Conservation (phyloP, 2,329 filamentous ascomycete species). For the Lasiodiplodia hormozganensis region DNA sequence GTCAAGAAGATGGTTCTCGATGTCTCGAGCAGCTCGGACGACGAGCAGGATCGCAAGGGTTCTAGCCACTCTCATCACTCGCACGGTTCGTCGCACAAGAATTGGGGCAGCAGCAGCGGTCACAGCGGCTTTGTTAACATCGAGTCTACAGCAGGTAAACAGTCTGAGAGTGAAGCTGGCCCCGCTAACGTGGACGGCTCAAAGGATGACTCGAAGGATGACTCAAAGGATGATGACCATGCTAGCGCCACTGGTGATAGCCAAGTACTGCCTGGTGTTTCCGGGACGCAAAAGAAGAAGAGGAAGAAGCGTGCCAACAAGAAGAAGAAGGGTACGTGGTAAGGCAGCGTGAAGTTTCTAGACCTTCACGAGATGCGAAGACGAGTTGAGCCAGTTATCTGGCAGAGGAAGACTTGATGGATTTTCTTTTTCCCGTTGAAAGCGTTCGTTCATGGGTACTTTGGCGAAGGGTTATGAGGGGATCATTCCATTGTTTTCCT, state of each 20-base stretch:
- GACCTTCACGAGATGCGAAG: not conserved
- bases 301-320: slow-evolving; percentile 46
- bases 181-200: slow-evolving; percentile 34
- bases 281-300: slow-evolving; percentile 36
- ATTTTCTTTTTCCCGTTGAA: slow-evolving; percentile 8
- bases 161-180: slow-evolving; percentile 35
- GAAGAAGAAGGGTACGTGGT: slow-evolving; percentile 41
- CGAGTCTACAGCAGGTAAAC: not conserved
- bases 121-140: slow-evolving; percentile 19
- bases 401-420: not conserved
- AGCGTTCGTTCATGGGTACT: slow-evolving; percentile 12
- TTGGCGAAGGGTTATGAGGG: slow-evolving; percentile 3
- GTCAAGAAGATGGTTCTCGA: slow-evolving; percentile 79
- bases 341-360: slow-evolving; percentile 27
- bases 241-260: slow-evolving; percentile 33
- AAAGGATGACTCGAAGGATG: slow-evolving; percentile 32
- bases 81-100: slow-evolving; percentile 15
- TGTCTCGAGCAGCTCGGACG: slow-evolving; percentile 60
- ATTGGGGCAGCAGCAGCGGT: slow-evolving; percentile 21
- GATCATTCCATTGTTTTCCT: not conserved
- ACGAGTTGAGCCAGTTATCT: not conserved
- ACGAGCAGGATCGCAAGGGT: slow-evolving; percentile 13
- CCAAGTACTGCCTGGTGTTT: slow-evolving; percentile 30
- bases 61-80: slow-evolving; percentile 26
- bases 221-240: slow-evolving; percentile 24